phyloP scores from a whole-genome alignment of 148 eudicot genomes.

The Vaccinium vitisidaea region DNA sequence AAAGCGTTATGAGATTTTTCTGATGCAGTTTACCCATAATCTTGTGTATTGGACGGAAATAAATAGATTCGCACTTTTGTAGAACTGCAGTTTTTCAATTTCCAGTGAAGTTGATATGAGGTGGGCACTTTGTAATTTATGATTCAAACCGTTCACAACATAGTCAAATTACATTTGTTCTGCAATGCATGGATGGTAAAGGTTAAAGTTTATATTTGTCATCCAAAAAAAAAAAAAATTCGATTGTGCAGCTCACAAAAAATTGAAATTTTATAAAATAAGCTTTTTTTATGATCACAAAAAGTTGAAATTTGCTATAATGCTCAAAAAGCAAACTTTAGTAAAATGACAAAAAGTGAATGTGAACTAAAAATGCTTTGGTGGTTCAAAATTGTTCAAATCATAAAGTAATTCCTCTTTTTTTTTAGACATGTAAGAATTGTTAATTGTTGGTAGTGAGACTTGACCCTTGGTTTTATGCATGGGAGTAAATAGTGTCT shows the following conservation, averaged over 20 bases:
- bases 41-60: too few relatives aligned
- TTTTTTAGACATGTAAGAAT: too few relatives aligned
- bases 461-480: too few relatives aligned
- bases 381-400: not conserved
- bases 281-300: not conserved
- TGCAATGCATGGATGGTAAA: not conserved
- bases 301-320: not conserved
- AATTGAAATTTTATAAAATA: not conserved
- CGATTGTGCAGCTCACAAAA: not conserved
- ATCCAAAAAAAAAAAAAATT: not conserved
- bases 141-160: not conserved
- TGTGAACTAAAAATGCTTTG: not conserved
- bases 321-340: not conserved
- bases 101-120: not conserved
- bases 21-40: too few relatives aligned
- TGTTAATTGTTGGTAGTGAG: too few relatives aligned
- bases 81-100: not conserved
- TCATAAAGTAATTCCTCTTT: not conserved
- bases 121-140: not conserved
- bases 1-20: too few relatives aligned
- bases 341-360: not conserved
- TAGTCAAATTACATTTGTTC: not conserved
- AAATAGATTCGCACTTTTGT: not conserved
- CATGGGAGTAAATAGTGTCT: too few relatives aligned
- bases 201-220: not conserved